A percentile compares a stretch with the other conserved stretches of the same genome.
These are phyloP conservation scores for Colletotrichum neosansevieriae DNA, from an alignment of 2,329 filamentous ascomycete species.

Conservation along the genomic window DNA sequence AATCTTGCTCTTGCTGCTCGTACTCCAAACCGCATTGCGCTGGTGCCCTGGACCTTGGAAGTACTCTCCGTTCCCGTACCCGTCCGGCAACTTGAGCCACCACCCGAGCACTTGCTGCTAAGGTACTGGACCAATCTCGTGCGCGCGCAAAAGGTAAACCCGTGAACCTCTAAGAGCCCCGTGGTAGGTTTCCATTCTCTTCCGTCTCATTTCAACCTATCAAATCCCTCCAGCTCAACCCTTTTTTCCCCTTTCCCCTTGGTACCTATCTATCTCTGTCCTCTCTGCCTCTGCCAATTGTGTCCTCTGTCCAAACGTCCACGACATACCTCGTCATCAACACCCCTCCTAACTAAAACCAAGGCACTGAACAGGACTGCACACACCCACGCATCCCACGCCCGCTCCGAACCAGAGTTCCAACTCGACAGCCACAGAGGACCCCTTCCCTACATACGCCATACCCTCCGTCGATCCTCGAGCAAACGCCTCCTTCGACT, in stretches of 20 bases:
- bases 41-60: neutral
- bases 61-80: neutral
- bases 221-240: conserved; percentile 8
- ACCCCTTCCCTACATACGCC: conserved; percentile 26
- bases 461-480: conserved; percentile 33
- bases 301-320: conserved; percentile 4
- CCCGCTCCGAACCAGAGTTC: neutral
- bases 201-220: conserved; percentile 5
- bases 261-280: neutral
- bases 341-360: conserved; percentile 36
- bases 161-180: conserved; percentile 3
- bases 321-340: conserved; percentile 36
- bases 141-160: conserved; percentile 15
- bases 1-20: conserved; percentile 12
- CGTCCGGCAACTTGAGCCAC: conserved; percentile 14
- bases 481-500: conserved; percentile 23
- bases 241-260: neutral
- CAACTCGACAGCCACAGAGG: neutral
- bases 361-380: conserved; percentile 26
- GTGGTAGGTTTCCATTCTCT: conserved; percentile 13
- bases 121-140: conserved; percentile 23
- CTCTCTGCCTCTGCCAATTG: neutral
- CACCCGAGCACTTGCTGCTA: conserved; percentile 33
- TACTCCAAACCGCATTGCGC: neutral
- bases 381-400: conserved; percentile 18